Percentiles rank a stretch among this genome's conserved stretches.
These are phyloP conservation scores for Cladorrhinum sp. DNA, from an alignment of 2,329 filamentous ascomycete genomes.

Conservation along the genomic window DNA sequence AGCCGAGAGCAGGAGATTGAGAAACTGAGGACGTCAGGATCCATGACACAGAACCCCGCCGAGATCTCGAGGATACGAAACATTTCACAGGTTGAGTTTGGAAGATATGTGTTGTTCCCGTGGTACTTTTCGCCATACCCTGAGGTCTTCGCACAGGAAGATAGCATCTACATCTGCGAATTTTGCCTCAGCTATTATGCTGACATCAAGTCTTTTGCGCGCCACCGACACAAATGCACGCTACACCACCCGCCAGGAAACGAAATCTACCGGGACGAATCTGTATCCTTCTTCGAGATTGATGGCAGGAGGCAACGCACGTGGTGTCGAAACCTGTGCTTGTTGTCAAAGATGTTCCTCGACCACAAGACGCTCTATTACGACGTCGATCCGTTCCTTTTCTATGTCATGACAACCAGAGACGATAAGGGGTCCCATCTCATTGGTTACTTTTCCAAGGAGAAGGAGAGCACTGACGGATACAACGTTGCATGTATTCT, in stretches of 20 bases:
- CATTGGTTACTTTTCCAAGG: slow-evolving; percentile 99
- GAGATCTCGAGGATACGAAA: slow-evolving; percentile 96
- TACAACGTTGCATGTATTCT: slow-evolving; percentile 99
- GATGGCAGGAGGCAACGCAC: slow-evolving; percentile 91
- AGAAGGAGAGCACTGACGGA: slow-evolving; percentile 93
- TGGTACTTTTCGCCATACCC: slow-evolving; percentile 99
- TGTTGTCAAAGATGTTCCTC: slow-evolving; percentile 93
- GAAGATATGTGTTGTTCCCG: slow-evolving; percentile 84
- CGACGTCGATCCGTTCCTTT: slow-evolving; percentile 97
- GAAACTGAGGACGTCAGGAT: slow-evolving; percentile 88
- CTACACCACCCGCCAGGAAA: slow-evolving; percentile 92
- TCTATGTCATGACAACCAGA: slow-evolving; percentile 94
- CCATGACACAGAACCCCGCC: slow-evolving; percentile 98
- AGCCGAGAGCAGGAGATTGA: slow-evolving; percentile 91
- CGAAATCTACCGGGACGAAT: slow-evolving; percentile 94
- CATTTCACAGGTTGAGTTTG: slow-evolving; percentile 91
- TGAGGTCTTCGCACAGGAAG: slow-evolving; percentile 79
- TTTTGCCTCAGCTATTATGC: slow-evolving; percentile 93
- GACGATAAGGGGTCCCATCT: slow-evolving; percentile 89
- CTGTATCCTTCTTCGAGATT: slow-evolving; percentile 95
- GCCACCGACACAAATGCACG: slow-evolving; percentile 87
- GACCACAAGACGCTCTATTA: slow-evolving; percentile 99
- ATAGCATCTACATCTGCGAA: slow-evolving; percentile 94
- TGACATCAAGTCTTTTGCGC: slow-evolving; percentile 73
- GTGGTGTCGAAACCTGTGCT: slow-evolving; percentile 93